phyloP scores from a whole-genome alignment of 164 flowering plant genomes.

The Nelumbo lutea region DNA sequence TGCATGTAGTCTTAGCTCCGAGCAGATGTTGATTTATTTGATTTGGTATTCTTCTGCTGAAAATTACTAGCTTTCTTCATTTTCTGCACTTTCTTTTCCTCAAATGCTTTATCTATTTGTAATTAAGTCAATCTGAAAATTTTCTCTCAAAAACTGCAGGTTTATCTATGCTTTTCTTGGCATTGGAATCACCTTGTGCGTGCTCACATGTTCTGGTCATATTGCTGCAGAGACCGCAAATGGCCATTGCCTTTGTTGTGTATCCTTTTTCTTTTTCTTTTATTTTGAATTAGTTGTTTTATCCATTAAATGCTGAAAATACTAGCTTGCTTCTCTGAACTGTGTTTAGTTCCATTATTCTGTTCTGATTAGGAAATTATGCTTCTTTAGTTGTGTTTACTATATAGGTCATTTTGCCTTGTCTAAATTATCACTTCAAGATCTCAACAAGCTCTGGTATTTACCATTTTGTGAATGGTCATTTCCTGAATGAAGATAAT shows the following conservation, averaged over 20 bases:
- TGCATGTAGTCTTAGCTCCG: not conserved
- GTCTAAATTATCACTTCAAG: no score
- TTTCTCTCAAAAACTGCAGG: constrained; percentile 39
- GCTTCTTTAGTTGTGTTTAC: no score
- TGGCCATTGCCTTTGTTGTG: constrained; percentile 72
- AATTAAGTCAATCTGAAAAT: not conserved
- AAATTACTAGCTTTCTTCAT: not conserved
- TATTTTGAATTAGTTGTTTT: no score
- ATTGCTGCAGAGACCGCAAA: constrained; percentile 83
- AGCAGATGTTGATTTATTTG: not conserved
- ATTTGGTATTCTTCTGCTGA: not conserved
- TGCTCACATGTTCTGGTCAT: constrained; percentile 77
- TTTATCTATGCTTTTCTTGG: constrained; percentile 74
- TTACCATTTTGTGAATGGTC: no score
- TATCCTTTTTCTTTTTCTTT: constrained; percentile 41
- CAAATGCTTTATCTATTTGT: not conserved
- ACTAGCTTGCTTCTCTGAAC: no score
- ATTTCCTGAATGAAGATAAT: no score
- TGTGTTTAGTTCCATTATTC: no score
- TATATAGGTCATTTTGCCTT: no score
- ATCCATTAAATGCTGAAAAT: no score
- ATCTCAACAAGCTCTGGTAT: no score
- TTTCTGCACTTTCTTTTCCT: not conserved
- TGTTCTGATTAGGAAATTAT: no score
- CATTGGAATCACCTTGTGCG: constrained; percentile 54